These are phyloP conservation scores for Aechmea fasciata DNA, from an alignment of 176 grass and related monocot species.

Conservation along the genomic window DNA sequence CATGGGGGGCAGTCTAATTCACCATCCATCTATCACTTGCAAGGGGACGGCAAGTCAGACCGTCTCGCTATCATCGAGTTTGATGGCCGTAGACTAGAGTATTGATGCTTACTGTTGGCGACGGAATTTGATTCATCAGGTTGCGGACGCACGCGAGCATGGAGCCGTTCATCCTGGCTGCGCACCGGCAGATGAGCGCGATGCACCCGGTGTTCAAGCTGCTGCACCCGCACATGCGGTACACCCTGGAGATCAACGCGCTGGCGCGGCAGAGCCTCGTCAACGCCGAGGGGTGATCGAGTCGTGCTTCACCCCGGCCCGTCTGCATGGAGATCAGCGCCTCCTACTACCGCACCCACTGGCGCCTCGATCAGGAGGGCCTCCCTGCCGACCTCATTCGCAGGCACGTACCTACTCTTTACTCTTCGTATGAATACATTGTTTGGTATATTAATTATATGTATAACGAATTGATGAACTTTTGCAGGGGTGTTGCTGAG, in stretches of 20 bases:
- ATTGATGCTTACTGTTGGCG: background rate
- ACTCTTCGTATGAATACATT: background rate
- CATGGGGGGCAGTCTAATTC: background rate
- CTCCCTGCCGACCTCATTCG: slow-evolving; percentile 84
- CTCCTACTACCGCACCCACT: slow-evolving; percentile 54
- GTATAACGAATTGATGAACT: background rate
- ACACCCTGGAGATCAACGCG: slow-evolving; percentile 95
- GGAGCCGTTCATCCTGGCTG: slow-evolving; percentile 97
- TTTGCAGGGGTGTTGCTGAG: slow-evolving; percentile 60
- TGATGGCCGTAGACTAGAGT: too few relatives aligned
- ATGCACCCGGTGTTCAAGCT: slow-evolving; percentile 97
- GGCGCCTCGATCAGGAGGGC: slow-evolving; percentile 78
- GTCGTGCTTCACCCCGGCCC: slow-evolving; percentile 83
- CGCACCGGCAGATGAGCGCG: slow-evolving; percentile 66
- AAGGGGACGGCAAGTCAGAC: too few relatives aligned
- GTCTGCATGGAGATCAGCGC: slow-evolving; percentile 72
- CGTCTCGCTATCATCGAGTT: too few relatives aligned
- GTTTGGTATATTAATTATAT: background rate
- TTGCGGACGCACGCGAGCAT: slow-evolving; percentile 79
- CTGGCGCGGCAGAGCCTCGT: slow-evolving; percentile 91
- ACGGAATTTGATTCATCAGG: slow-evolving; percentile 30
- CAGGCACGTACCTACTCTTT: slow-evolving; percentile 43
- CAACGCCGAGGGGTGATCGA: slow-evolving; percentile 88
- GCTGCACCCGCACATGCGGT: slow-evolving; percentile 83
- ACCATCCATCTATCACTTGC: too few relatives aligned